These are phyloP conservation scores for Pyrenochaeta sp. DNA, from an alignment of 2,329 filamentous ascomycete genomes.

Conservation along the genomic window DNA sequence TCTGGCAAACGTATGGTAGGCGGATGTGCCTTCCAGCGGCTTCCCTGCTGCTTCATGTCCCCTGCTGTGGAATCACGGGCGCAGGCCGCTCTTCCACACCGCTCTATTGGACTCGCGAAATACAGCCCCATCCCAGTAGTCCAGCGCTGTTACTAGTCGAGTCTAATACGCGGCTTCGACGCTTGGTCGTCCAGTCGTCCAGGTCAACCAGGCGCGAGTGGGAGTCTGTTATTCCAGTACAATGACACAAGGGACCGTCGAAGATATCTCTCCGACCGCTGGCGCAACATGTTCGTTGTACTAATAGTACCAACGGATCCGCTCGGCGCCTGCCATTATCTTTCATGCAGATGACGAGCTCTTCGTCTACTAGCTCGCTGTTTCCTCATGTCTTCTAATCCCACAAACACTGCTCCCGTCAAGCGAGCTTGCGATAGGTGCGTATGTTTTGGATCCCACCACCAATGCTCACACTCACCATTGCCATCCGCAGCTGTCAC, in stretches of 20 bases:
- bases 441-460: conserved; percentile 22
- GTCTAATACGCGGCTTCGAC: conserved; percentile 45
- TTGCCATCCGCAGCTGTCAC: conserved; percentile 50
- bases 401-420: conserved; percentile 46
- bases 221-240: conserved; percentile 38
- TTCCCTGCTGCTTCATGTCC: conserved; percentile 38
- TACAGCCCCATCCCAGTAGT: conserved; percentile 31
- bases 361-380: conserved; percentile 27
- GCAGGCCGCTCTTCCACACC: conserved; percentile 30
- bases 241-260: conserved; percentile 46
- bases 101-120: conserved; percentile 31
- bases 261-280: conserved; percentile 35
- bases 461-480: conserved; percentile 8
- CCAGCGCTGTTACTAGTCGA: conserved; percentile 40
- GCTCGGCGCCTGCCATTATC: conserved; percentile 30
- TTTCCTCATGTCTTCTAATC: conserved; percentile 41
- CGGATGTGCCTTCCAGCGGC: conserved; percentile 35
- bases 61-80: conserved; percentile 34
- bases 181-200: conserved; percentile 44
- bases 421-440: conserved; percentile 56
- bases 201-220: conserved; percentile 44
- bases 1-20: conserved; percentile 35
- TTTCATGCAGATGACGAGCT: conserved; percentile 35
- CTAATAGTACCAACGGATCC: conserved; percentile 41
- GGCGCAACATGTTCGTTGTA: conserved; percentile 40